Base-by-base conservation (phyloP, 352 stramenopile species). In the Phytophthora multivora region DNA sequence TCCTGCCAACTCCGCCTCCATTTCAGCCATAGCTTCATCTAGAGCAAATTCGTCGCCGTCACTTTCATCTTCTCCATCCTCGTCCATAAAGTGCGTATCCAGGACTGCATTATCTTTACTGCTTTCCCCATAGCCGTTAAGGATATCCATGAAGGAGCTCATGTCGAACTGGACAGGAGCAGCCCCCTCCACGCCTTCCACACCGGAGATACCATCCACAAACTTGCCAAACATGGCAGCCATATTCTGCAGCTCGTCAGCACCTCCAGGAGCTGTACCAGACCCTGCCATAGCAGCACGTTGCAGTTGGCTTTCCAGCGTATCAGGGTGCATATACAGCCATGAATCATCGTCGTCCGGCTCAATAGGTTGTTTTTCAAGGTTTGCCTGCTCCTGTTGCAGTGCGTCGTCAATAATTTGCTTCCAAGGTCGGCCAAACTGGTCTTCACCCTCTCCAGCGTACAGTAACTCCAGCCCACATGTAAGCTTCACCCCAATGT, bases 381-480 rank as follows among this genome's bases (percentile, higher is more conserved):
- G 25, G 28, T 55, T 42, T 1, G n/a, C 21, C 13, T 0, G 41
- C 2, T 51, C 4, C 12, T 59, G 49, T 15, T 58, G 51, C 11
- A 82, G 26, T 0, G 51, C 31, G 15, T 75, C 59, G 8, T 88
- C 75, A 0, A 95, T 79, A 12, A 61, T 28, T 10, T 66, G 12
- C 13, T 64, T 67, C 67, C 80, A 95, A 1, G 51, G 40, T 18
- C 26, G 23, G 5, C 75, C 76, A 33, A 79, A 66, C 47, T 90
- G 77, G 53, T 91, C 77, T 54, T 61, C 49, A 0, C 51, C 55
- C 8, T 74, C 63, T n/a, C 68, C 56, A 5, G 71, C 66, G 52
- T 88, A 88, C 47, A 95, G 47, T 31, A 95, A 38, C 49, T 95
- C 87, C 1, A 95, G 64, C 5, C 87, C 87, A 55, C 87, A 95